Base-by-base conservation (phyloP, 306 rosid genomes). In the Pueraria montana region DNA sequence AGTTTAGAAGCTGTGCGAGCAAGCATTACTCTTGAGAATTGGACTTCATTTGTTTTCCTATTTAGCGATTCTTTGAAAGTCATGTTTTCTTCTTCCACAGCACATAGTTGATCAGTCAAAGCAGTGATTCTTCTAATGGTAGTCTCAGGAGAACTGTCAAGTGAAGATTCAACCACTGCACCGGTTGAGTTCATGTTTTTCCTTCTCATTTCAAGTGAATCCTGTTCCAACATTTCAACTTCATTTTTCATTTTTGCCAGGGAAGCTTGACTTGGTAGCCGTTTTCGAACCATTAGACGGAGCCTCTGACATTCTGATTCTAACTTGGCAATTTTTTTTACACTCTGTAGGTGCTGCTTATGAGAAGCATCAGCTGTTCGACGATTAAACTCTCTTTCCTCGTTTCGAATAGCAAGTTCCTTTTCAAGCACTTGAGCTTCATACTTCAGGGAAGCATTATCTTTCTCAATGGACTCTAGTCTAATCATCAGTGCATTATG, bases 231-330 rank as follows among this genome's bases (percentile, higher is more conserved):
- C 86, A 92, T 84, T 84, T 88, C 98, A 62, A 89, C 93, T 87
- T 94, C 98, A 72, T 77, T 94, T 82, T 89, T 91, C 93, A 94
- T 91, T 89, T 89, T 94, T 8, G 84, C 90, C 72, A 94, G 58
- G 50, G 94, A 89, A 76, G 94, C 92, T 56, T 93, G 95, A 82
- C 97, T 92, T 77, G 97, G 98, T 61, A 92, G 86, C 71, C 94
- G 88, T 87, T 94, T 94, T 66, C 84, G 85, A 38, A 91, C 91
- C 48, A 92, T 86, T 59, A 88, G 77, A 6, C 91, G 95, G 83
- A 94, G 81, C 89, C 94, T 87, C 89, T 94, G 97, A 84, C 97
- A 92, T 88, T 94, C 98, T n/a, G 95, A 92, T 86, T 94, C 98
- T 72, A 94, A 86, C 87, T 89, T 90, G 6, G 93, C 88, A 77